A percentile compares a stretch with the other conserved stretches of the same genome.
These are phyloP conservation scores for Trypanosoma rangeli DNA, from an alignment of 208 protist species.

Conservation along the genomic window DNA sequence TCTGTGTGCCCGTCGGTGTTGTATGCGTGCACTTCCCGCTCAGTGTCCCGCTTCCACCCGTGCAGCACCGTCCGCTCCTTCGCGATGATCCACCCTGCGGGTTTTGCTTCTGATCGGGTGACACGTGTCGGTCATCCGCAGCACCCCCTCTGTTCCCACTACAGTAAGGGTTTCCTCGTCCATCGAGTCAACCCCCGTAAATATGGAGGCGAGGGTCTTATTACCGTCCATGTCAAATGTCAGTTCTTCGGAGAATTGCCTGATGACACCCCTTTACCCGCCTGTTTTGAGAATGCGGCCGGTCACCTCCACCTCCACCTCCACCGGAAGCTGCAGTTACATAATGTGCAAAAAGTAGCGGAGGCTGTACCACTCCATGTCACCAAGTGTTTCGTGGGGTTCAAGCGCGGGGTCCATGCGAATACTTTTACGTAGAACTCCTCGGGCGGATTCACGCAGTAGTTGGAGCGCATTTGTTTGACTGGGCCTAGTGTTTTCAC, in stretches of 20 bases:
- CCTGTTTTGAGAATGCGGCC: constrained; percentile 39
- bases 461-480: constrained; percentile 45
- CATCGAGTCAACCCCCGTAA: constrained; percentile 35
- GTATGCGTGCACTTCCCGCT: neutral
- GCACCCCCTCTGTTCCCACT: constrained; percentile 6
- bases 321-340: constrained; percentile 38
- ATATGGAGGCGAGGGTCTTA: constrained; percentile 24
- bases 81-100: constrained; percentile 9
- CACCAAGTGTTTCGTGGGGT: constrained; percentile 53
- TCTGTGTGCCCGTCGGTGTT: constrained; percentile 1
- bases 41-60: neutral
- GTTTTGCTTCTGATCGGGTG: neutral
- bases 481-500: constrained; percentile 30
- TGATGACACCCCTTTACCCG: constrained; percentile 37
- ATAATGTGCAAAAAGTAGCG: constrained; percentile 61
- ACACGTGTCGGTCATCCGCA: constrained; percentile 12
- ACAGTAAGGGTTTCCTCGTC: constrained; percentile 27
- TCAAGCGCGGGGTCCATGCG: constrained; percentile 48
- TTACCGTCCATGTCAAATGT: constrained; percentile 27
- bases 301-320: constrained; percentile 44
- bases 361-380: constrained; percentile 65
- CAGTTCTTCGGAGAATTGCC: constrained; percentile 41
- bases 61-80: neutral
- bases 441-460: constrained; percentile 24
- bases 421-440: constrained; percentile 44